Percentiles rank a stretch among this genome's conserved stretches.
These are phyloP conservation scores for Mrakia blollopis DNA, from an alignment of 768 basidiomycete genomes.

Conservation along the genomic window DNA sequence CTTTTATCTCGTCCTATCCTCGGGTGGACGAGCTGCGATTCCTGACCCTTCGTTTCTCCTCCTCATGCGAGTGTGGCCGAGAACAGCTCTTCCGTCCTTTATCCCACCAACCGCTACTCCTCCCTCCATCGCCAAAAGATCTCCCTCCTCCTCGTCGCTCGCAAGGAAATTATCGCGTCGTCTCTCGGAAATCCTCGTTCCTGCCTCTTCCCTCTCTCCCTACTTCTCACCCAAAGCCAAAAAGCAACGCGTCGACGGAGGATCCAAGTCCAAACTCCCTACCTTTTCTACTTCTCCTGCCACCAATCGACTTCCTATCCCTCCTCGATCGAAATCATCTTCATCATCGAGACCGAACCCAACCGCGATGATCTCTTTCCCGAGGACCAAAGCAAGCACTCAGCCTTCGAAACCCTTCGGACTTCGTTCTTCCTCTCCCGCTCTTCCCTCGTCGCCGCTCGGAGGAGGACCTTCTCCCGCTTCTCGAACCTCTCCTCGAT, in stretches of 20 bases:
- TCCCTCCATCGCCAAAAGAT: neutral
- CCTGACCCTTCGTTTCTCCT: neutral
- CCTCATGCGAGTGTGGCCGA: neutral
- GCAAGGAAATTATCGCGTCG: neutral
- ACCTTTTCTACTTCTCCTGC: neutral
- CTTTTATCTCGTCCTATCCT: neutral
- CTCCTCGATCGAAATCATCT: neutral
- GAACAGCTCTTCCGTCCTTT: neutral
- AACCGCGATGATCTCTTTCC: neutral
- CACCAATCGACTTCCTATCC: neutral
- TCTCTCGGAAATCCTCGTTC: slow-evolving; percentile 1
- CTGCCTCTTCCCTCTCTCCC: neutral
- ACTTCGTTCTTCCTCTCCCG: neutral
- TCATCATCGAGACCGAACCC: neutral
- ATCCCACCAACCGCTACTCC: neutral
- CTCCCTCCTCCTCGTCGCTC: neutral
- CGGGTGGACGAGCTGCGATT: neutral
- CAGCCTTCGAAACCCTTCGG: neutral
- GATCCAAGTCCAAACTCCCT: neutral
- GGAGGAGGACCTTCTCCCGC: neutral
- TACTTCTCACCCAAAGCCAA: neutral
- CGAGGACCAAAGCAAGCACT: neutral
- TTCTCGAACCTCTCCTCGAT: neutral
- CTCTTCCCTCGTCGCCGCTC: neutral
- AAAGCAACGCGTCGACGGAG: neutral